Base-by-base conservation (phyloP, 352 stramenopile genomes). In the Globisporangium solare region DNA sequence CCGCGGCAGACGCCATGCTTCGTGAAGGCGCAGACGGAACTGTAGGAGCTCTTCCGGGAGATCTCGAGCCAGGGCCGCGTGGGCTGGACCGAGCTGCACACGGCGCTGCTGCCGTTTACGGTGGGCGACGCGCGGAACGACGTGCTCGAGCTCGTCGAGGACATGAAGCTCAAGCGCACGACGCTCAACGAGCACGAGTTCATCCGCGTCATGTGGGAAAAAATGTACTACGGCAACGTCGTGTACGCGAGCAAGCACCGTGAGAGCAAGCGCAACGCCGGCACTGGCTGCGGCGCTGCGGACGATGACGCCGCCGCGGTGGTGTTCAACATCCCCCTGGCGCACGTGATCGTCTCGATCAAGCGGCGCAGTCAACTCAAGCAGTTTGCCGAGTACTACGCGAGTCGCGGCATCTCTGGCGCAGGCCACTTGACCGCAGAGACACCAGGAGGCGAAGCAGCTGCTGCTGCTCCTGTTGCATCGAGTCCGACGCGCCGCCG, bases 301-400 rank as follows among this genome's bases (percentile, higher is more conserved):
- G 47, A 20, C 0, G 32, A 47, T 11, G 40, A 71, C 12, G 35
- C 24, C 22, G 51, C 51, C 12, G 35, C 24, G 18, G 51, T 48
- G 14, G 62, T 62, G 10, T 68, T 85, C 50, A 86, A 86, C 47
- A 73, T 88, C 12, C 77, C 79, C 12, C 56, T 90, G 3, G 64
- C 77, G 3, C 79, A 90, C 15, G 75, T 90, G 14, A 83, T 90
- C 47, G 72, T 88, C 13, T 84, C 73, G 12, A 79, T 90, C 60
- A 88, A 90, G 56, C 76, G 79, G 0, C 73, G 79, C 6, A 64
- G 66, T 12, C 79, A 90, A 50, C 66, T 90, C 54, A 71, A 78
- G 51, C 73, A 88, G 47, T 90, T 90, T 47, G 76, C 79, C 10
- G 68, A 66, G 48, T 90, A 86, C 66, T 90, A 90, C 59, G 63